These are phyloP conservation scores for Fraxinus ornus DNA, from an alignment of 305 asterid species.

Conservation along the genomic window DNA sequence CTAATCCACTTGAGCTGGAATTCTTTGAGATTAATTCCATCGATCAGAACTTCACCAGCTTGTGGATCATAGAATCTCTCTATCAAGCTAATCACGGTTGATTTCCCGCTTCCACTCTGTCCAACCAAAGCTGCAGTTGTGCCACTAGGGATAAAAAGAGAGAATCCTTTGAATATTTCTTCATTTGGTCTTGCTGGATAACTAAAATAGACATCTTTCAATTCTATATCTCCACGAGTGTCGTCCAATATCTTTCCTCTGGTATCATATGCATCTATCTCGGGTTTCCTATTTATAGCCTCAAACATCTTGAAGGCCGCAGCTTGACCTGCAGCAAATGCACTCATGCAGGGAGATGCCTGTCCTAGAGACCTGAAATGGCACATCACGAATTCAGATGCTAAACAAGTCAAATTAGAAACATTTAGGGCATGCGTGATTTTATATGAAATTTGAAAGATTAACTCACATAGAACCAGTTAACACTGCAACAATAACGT, in stretches of 20 bases:
- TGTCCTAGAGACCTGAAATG: conserved; percentile 54
- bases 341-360: conserved; percentile 64
- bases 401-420: neutral
- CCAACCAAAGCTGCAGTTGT: conserved; percentile 38
- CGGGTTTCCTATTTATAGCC: conserved; percentile 52
- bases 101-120: conserved; percentile 45
- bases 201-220: conserved; percentile 53
- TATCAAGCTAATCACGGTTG: conserved; percentile 31
- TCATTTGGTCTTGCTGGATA: conserved; percentile 65
- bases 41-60: conserved; percentile 33
- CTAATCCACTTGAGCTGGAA: conserved; percentile 47
- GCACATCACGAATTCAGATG: neutral
- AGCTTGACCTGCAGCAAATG: conserved; percentile 70
- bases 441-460: neutral
- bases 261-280: conserved; percentile 50
- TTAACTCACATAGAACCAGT: conserved; percentile 59
- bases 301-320: conserved; percentile 78
- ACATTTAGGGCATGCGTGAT: neutral
- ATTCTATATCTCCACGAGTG: conserved; percentile 57
- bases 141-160: conserved; percentile 45
- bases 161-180: conserved; percentile 56
- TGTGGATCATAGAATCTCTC: conserved; percentile 41
- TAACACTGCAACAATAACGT: conserved; percentile 49
- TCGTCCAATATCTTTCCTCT: conserved; percentile 44
- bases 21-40: conserved; percentile 37